Base-by-base conservation (phyloP, 2,329 filamentous ascomycete species). In the Paecilomyces variotii region DNA sequence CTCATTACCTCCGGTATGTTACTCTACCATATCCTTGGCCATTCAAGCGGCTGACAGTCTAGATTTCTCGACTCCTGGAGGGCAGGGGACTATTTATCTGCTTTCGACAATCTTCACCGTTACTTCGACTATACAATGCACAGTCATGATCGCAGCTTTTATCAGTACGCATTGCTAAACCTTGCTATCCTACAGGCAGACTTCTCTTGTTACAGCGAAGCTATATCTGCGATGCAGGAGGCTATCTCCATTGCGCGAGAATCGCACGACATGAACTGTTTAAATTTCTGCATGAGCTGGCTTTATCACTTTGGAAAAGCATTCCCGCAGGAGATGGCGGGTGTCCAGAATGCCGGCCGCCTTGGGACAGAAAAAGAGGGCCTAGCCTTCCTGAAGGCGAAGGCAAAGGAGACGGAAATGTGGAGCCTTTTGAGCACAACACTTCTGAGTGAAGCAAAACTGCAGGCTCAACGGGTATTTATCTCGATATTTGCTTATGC, bases 121-220 rank as follows among this genome's bases (percentile, higher is more conserved):
- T 99, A 97, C 73, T 99, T 97, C 67, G 94, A 99, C 72, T 97
- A 96, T 73, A 94, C 92, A 1, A 91, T 95, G 85, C 89, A 94
- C 67, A 89, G 86, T 64, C 80, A 86, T 60, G 89, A 96, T 67
- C 87, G 89, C 26, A 84, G 89, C 4, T 92, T 92, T 67, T 97
- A 99, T 68, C 94, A 97, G 70, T 96, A 97, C 70, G 94, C 94
- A 0, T 78, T 97, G 12, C 86, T 99, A 69, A 97, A 97, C 69
- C 83, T 97, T 59, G 93, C 92, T 2, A 90, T 97, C 34, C 82
- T 97, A 3, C 93, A 99, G 69, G 90, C 92, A 14, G 94, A 97
- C 72, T 97, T 97, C 77, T 92, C 92, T 53, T 96, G 90, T 70
- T 87, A 91, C 71, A 84, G 85, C 49, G 92, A 97, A 74, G 93